Percentiles rank a stretch among this genome's conserved stretches.
phyloP scores from a whole-genome alignment of 106 monocot genomes.

The Hemerocallis citrina region DNA sequence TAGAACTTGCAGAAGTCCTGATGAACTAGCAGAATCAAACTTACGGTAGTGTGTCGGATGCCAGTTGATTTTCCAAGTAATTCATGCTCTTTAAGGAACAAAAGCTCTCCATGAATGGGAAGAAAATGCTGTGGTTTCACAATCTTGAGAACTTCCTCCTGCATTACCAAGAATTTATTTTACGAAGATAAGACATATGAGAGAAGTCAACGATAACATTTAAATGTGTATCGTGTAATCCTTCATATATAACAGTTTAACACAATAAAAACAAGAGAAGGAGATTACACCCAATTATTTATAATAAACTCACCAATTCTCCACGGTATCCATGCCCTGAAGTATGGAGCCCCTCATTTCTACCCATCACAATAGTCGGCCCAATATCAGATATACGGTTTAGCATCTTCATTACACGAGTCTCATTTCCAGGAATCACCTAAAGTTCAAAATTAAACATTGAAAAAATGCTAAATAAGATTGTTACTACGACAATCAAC shows the following conservation, averaged over 20 bases:
- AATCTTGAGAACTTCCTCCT: slow-evolving; percentile 98
- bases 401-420: slow-evolving; percentile 95
- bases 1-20: neutral
- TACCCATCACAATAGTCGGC: slow-evolving; percentile 86
- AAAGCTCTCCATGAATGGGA: slow-evolving; percentile 92
- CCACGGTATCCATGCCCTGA: slow-evolving; percentile 94
- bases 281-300: neutral
- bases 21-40: slow-evolving; percentile 11
- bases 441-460: slow-evolving; percentile 19
- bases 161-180: slow-evolving; percentile 9
- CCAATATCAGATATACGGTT: slow-evolving; percentile 94
- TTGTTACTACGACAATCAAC: neutral
- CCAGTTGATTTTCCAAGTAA: slow-evolving; percentile 91
- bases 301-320: slow-evolving; percentile 62
- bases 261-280: neutral
- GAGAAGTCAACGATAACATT: neutral
- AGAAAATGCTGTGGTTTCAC: slow-evolving; percentile 99
- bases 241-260: neutral
- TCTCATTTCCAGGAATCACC: slow-evolving; percentile 99
- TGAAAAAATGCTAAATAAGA: neutral
- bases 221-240: neutral
- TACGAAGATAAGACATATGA: neutral
- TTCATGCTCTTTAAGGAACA: slow-evolving; percentile 98
- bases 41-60: slow-evolving; percentile 89
- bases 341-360: slow-evolving; percentile 74